Conservation (phyloP, 495 filamentous ascomycete genomes). For the Penicillium odoratum region DNA sequence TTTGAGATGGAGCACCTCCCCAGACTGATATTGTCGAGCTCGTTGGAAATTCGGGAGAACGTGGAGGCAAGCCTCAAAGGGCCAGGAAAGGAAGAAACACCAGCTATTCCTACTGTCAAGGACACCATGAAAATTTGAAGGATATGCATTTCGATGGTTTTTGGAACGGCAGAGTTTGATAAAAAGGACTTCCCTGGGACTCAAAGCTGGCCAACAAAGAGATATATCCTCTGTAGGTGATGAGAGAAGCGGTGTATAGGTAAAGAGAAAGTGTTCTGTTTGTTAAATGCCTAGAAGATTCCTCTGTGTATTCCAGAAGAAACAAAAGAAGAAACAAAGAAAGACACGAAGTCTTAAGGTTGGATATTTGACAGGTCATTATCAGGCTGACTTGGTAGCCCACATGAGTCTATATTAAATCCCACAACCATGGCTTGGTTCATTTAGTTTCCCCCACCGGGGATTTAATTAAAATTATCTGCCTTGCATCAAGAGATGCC, state of each 20-base stretch:
- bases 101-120: conserved; percentile 6
- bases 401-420: not conserved
- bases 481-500: conserved; percentile 2
- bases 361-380: not conserved
- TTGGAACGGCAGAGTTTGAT: not conserved
- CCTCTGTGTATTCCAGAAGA: not conserved
- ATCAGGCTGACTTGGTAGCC: not conserved
- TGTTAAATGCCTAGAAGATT: not conserved
- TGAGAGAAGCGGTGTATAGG: not conserved
- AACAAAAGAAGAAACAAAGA: conserved; percentile 5
- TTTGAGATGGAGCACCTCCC: conserved; percentile 33
- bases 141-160: conserved; percentile 6
- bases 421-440: not conserved
- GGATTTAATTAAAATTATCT: conserved; percentile 6
- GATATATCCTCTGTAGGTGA: not conserved
- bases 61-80: conserved; percentile 20
- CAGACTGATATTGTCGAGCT: conserved; percentile 23
- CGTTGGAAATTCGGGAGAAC: conserved; percentile 23
- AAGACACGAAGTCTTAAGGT: not conserved
- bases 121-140: not conserved
- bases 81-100: conserved; percentile 13
- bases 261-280: not conserved
- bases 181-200: not conserved
- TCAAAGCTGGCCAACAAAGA: not conserved
- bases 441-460: not conserved